Evolutionary conservation across 257 asterid genomes (phyloP).

Genomic region (Cynanchum wilfordii): DNA sequence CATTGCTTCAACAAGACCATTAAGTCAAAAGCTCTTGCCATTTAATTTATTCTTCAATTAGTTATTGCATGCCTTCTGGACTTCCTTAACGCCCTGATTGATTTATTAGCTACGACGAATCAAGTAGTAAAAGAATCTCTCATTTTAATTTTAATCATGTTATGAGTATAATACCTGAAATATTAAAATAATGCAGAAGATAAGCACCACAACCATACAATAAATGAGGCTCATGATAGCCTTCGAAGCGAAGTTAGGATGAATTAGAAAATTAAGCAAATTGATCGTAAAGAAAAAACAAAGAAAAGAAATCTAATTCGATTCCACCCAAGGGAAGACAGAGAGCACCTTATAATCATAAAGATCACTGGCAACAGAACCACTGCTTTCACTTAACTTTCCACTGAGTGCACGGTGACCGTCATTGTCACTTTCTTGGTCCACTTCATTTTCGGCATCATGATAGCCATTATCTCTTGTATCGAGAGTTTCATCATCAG

Average conservation of each 20-base stretch:
- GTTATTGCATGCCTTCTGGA: background rate
- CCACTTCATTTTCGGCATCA: conserved; percentile 83
- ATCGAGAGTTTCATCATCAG: conserved; percentile 63
- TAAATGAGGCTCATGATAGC: background rate
- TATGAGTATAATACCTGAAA: background rate
- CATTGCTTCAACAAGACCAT: background rate
- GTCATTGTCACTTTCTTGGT: conserved; percentile 64
- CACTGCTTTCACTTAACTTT: conserved; percentile 85
- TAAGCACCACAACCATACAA: background rate
- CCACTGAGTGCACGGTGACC: conserved; percentile 79
- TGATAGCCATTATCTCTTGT: conserved; percentile 69
- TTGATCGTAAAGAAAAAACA: background rate
- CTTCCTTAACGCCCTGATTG: background rate
- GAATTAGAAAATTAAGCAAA: background rate
- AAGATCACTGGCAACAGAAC: conserved; percentile 83
- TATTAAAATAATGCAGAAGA: background rate
- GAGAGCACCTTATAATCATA: conserved; percentile 76
- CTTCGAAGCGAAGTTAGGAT: background rate
- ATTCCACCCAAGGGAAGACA: conserved; percentile 13
- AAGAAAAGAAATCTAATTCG: background rate
- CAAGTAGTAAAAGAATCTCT: background rate
- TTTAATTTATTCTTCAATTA: background rate
- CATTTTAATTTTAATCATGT: background rate
- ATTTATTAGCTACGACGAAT: background rate
- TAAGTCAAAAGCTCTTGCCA: background rate